Conservation (phyloP, 1,139 yeast genomes). For the Meyerozyma carpophila region DNA sequence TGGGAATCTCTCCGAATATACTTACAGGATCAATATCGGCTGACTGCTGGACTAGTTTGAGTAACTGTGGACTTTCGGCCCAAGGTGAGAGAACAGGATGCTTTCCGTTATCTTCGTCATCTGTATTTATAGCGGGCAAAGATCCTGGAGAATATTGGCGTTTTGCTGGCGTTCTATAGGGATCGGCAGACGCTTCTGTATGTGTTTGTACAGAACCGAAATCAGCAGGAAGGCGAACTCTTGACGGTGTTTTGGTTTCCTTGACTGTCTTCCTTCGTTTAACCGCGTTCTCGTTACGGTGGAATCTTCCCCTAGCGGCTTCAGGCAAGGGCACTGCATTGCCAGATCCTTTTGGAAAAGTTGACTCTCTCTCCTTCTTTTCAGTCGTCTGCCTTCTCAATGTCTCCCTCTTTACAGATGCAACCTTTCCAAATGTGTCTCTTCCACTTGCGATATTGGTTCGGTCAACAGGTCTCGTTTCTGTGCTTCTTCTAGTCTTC, state of each 20-base stretch:
- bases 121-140: slow-evolving; percentile 46
- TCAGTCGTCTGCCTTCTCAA: neutral
- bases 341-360: slow-evolving; percentile 4
- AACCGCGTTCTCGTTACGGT: slow-evolving; percentile 3
- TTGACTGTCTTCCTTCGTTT: slow-evolving; percentile 4
- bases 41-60: slow-evolving; percentile 49
- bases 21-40: slow-evolving; percentile 61
- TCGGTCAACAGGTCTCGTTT: neutral
- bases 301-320: slow-evolving; percentile 25
- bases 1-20: slow-evolving; percentile 76
- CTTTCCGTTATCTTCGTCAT: slow-evolving; percentile 41
- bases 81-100: slow-evolving; percentile 51
- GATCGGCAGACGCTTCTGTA: neutral
- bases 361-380: slow-evolving; percentile 3
- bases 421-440: neutral
- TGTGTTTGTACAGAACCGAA: neutral
- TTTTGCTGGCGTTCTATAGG: neutral
- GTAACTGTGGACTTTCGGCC: slow-evolving; percentile 67
- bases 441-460: neutral
- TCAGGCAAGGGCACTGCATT: slow-evolving; percentile 33
- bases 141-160: slow-evolving; percentile 11
- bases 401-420: neutral
- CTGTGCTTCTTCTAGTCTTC: neutral
- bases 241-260: slow-evolving; percentile 7
- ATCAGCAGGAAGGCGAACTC: neutral